Conservation (phyloP, 2,329 filamentous ascomycete species). For the Colletotrichum plurivorum region DNA sequence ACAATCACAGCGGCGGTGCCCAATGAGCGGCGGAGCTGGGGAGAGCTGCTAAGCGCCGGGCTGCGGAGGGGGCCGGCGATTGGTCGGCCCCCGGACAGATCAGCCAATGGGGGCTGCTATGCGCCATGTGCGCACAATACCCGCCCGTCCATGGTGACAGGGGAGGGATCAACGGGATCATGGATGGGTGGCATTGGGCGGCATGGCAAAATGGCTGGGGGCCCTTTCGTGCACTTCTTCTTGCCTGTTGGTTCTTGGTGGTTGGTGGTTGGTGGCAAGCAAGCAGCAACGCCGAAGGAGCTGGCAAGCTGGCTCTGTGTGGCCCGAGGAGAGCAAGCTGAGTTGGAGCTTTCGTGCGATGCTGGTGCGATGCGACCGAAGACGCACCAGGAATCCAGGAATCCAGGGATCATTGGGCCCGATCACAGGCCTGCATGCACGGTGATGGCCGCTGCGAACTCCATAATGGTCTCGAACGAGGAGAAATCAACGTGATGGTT, state of each 20-base stretch:
- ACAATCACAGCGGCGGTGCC: slow-evolving; percentile 38
- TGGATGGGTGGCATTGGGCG: slow-evolving; percentile 1
- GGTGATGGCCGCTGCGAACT: not conserved
- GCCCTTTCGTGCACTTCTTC: not conserved
- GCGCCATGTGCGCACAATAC: slow-evolving; percentile 38
- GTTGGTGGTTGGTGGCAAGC: too few relatives aligned
- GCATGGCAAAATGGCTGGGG: slow-evolving; percentile 17
- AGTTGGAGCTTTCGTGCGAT: slow-evolving; percentile 34
- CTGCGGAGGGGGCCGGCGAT: slow-evolving; percentile 35
- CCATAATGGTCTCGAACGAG: not conserved
- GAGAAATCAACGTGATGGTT: slow-evolving; percentile 13
- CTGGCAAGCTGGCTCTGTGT: not conserved
- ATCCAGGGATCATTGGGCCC: not conserved
- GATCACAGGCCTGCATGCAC: not conserved
- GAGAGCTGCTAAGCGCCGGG: slow-evolving; percentile 39
- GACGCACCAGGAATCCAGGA: slow-evolving; percentile 5
- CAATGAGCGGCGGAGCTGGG: slow-evolving; percentile 35
- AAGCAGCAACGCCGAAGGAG: too few relatives aligned
- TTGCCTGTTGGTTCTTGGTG: not conserved
- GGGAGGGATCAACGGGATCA: not conserved
- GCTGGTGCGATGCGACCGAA: slow-evolving; percentile 35
- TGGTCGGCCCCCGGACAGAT: slow-evolving; percentile 17
- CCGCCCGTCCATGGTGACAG: slow-evolving; percentile 28
- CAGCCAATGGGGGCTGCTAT: slow-evolving; percentile 31
- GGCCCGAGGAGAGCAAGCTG: slow-evolving; percentile 15